A percentile compares a stretch with the other conserved stretches of the same genome.
phyloP scores from a whole-genome alignment of 257 asterid species.

The Plantago ovata region DNA sequence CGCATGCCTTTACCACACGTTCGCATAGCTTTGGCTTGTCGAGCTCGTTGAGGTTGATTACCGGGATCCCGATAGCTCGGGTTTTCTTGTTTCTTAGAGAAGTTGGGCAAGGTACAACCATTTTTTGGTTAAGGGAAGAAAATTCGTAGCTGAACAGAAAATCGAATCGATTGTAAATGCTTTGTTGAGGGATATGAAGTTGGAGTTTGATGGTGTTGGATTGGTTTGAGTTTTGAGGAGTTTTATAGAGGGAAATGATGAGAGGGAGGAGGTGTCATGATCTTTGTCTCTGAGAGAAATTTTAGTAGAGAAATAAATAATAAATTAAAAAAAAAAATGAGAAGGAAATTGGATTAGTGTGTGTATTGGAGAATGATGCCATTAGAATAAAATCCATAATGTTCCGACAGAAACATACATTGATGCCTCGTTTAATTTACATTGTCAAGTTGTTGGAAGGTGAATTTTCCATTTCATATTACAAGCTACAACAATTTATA shows the following conservation, averaged over 20 bases:
- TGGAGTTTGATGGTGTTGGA: constrained; percentile 3
- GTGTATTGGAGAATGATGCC: constrained; percentile 16
- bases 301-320: too few species aligned
- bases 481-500: too few species aligned
- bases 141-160: too few species aligned
- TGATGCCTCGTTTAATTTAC: constrained; percentile 1
- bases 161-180: too few species aligned
- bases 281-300: constrained; percentile 8
- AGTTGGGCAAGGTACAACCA: constrained; percentile 37
- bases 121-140: too few species aligned
- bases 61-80: constrained; percentile 41
- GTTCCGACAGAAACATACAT: constrained; percentile 24
- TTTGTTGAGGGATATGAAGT: neutral
- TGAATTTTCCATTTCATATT: too few species aligned
- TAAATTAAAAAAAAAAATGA: neutral
- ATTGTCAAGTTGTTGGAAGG: neutral
- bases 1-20: constrained; percentile 49
- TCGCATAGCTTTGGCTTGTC: constrained; percentile 30
- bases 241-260: constrained; percentile 26
- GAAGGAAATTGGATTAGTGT: constrained; percentile 2
- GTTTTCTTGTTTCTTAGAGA: constrained; percentile 35
- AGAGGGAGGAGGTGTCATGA: constrained; percentile 22
- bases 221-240: constrained; percentile 20
- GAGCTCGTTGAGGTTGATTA: constrained; percentile 39
- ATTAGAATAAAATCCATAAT: constrained; percentile 29